Base-by-base conservation (phyloP, 495 filamentous ascomycete genomes). In the Hypoxylon trugodes region DNA sequence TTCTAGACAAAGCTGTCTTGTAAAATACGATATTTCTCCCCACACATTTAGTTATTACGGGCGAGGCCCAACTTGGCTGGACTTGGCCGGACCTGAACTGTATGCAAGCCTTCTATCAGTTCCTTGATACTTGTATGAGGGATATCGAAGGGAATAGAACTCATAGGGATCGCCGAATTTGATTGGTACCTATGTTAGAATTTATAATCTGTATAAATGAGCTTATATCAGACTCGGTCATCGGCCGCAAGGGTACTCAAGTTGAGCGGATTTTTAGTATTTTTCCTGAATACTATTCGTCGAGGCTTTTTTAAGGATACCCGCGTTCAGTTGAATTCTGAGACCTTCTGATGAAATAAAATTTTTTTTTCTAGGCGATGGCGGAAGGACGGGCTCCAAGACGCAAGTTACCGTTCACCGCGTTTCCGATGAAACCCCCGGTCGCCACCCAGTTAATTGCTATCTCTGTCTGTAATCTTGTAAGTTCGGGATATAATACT, bases 131-230 rank as follows among this genome's bases (percentile, higher is more conserved):
- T 30, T n/a, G n/a, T n/a, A n/a, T n/a, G n/a, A n/a, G n/a, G n/a
- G n/a, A n/a, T n/a, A n/a, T n/a, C n/a, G n/a, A n/a, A n/a, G n/a
- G n/a, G n/a, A 26, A 13, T 30, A 22, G 45, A 26, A 30, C 7
- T 16, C 6, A 33, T 46, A 22, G 35, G 3, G 19, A 50, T 45
- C 21, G 10, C 22, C 4, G 9, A 4, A 35, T 36, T 2, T 59
- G 28, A 50, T 65, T 65, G 49, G 49, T 28, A 38, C 24, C 19
- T 33, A 55, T 12, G 10, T 3, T 10, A 10, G 3, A 25, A 66
- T 60, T 51, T 50, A 66, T 66, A 57, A 66, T 60, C 50, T 6
- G 21, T n/a, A n/a, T n/a, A n/a, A 50, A 16, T 46, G 22, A 60
- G 22, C 56, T 66, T 4, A 51, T 15, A 25, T 65, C 24, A 56